Evolutionary conservation across 495 filamentous ascomycete species (phyloP), one percentile per base, ranked within the genome.

Genomic region (Talaromyces trachyspermus): DNA sequence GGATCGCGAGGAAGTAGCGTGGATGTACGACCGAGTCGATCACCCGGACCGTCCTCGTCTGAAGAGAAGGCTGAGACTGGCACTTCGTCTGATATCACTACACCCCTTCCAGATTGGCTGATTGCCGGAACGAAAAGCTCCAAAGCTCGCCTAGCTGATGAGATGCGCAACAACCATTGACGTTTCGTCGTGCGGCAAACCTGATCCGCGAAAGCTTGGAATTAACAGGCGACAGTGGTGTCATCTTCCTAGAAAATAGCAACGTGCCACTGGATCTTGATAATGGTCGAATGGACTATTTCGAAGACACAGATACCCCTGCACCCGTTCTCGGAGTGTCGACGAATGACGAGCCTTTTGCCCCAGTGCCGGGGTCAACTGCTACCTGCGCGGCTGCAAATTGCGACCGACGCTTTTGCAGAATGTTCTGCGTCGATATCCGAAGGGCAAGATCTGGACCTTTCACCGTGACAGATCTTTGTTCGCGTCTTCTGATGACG

Each of bases 391-490:
- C 69, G 0, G 66, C 66, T 3, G 60, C 63, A 10, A 65, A 57
- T 41, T 40, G 70, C 19, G 68, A 71, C 39, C 61, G 57, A 12
- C 53, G 55, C 1, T 70, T 80, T 18, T 85, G 1, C 64, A 68
- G 4, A 57, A 68, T 42, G 61, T 85, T 1, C 59, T 85, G 1
- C 70, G 73, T 9, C 68, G 75, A 11, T 81, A 86, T 54, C 75
- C 77, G 5, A 71, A 75, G 39, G 83, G 83, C 5, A 77, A 79
- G 40, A 60, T 87, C 8, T 86, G 81, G 75, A 78, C 75, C 12
- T 82, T 82, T 52, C 80, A 85, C 40, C 71, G 64, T 3, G 73
- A 75, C 43, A 64, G 69, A 1, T 43, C 61, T 22, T 45, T 73
- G 3, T 68, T 66, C 1, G 65, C 64, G 9, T 73, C 69, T 1